phyloP scores from a whole-genome alignment of 768 basidiomycete genomes.

The Termitomyces sp. region DNA sequence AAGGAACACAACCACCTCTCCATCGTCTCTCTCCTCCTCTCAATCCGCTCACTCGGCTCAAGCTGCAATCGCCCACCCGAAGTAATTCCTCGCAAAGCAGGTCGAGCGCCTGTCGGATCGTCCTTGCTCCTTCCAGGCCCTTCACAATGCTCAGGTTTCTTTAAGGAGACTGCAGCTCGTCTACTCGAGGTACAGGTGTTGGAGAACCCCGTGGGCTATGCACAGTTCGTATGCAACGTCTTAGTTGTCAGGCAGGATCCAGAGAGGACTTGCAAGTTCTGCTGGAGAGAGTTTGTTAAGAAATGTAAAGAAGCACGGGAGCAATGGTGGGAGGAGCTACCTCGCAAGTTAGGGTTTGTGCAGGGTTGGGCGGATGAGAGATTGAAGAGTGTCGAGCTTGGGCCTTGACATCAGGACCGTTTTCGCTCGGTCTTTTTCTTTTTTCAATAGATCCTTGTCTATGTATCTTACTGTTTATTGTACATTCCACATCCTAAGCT shows the following conservation, averaged over 20 bases:
- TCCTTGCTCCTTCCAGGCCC: background rate
- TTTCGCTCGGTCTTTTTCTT: background rate
- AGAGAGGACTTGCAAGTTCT: constrained; percentile 4
- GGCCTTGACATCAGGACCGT: background rate
- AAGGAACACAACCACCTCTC: constrained; percentile 7
- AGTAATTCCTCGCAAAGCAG: background rate
- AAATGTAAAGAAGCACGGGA: background rate
- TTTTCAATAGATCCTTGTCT: background rate
- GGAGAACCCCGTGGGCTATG: constrained; percentile 8
- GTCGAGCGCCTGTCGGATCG: constrained; percentile 8
- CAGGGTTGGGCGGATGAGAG: constrained; percentile 4
- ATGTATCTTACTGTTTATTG: background rate
- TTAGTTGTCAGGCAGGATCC: background rate
- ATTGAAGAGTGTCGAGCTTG: background rate
- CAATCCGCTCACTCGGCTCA: constrained; percentile 6
- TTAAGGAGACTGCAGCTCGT: constrained; percentile 1
- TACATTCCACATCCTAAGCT: background rate
- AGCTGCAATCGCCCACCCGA: background rate
- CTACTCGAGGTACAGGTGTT: constrained; percentile 6
- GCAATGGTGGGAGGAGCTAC: constrained; percentile 7
- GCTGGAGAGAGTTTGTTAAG: constrained; percentile 3
- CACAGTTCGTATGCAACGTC: constrained; percentile 1
- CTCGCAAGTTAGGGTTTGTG: background rate
- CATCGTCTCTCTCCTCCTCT: background rate
- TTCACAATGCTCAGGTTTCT: background rate